Evolutionary conservation across 345 rosid species (phyloP), one percentile per base, ranked within the genome.

Genomic region (Passiflora organensis): DNA sequence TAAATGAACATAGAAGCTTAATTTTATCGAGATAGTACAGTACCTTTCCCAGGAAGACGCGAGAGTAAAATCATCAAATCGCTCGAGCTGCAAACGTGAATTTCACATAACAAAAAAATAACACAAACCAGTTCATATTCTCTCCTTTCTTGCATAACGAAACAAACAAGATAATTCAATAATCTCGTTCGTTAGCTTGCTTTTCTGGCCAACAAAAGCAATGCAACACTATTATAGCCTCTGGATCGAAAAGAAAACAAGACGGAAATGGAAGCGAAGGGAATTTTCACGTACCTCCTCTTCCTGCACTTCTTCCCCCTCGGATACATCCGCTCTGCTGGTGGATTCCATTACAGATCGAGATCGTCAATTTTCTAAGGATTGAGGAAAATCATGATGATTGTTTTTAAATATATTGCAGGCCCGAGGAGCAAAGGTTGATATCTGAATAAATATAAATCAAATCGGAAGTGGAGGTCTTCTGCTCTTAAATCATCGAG

Each of bases 41-140:
- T 78, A 87, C 93, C 96, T 87, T 70, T 93, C 97, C 99, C 99
- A 93, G 2, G 99, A 82, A 46, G 97, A 93, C 15, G 96, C 99
- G 48, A 93, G 76, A n/a, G 99, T 93, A 47, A 93, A 93, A 78
- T 89, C 99, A 69, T 86, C 87, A 51, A 93, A 93, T 60, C 86
- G 79, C 73, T 93, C 91, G 5, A 89, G 76, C 99, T 93, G 76
- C 60, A 69, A 0, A 22, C 18, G 24, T 0, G 28, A 46, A 18
- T 32, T 56, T 56, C 37, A 10, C 54, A 1, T 9, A 58, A 22
- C 13, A 43, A 18, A 14, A 44, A 32, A 10, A 51, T 10, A 46
- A n/a, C 17, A 44, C 14, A 22, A 38, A 53, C 56, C 41, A 51
- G 41, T 60, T 14, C 19, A 39, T 50, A 16, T 34, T 22, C 45